Conservation (phyloP, 768 basidiomycete species). For the Amanita fuliginea region DNA sequence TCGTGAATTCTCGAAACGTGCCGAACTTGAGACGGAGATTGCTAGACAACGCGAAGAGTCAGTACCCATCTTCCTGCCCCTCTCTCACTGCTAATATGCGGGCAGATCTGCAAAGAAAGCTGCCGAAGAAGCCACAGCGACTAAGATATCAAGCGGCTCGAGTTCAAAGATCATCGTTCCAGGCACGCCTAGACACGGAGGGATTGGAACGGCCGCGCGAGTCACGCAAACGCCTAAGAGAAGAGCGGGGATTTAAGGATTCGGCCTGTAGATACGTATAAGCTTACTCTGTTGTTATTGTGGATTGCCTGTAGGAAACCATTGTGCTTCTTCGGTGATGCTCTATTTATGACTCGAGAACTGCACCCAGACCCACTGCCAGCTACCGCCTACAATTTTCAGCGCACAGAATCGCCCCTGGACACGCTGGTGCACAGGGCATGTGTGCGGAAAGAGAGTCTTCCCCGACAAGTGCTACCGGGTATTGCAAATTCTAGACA, state of each 20-base stretch:
- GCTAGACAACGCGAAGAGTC: slow-evolving; percentile 74
- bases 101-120: slow-evolving; percentile 50
- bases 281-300: background rate
- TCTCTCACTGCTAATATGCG: background rate
- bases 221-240: slow-evolving; percentile 69
- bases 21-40: slow-evolving; percentile 89
- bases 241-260: slow-evolving; percentile 50
- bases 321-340: background rate
- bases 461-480: background rate
- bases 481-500: background rate
- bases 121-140: slow-evolving; percentile 47
- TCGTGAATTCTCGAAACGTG: slow-evolving; percentile 83
- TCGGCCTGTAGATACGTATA: too few relatives aligned
- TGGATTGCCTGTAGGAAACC: background rate
- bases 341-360: background rate
- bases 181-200: slow-evolving; percentile 68
- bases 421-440: slow-evolving; percentile 44
- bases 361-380: background rate
- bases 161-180: slow-evolving; percentile 63
- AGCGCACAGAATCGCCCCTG: slow-evolving; percentile 39
- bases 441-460: slow-evolving; percentile 30
- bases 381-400: slow-evolving; percentile 16
- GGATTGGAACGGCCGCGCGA: slow-evolving; percentile 51
- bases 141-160: slow-evolving; percentile 41
- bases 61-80: slow-evolving; percentile 12